A percentile compares a stretch with the other conserved stretches of the same genome.
phyloP scores from a whole-genome alignment of 306 rosid genomes.

The Medicago truncatula region DNA sequence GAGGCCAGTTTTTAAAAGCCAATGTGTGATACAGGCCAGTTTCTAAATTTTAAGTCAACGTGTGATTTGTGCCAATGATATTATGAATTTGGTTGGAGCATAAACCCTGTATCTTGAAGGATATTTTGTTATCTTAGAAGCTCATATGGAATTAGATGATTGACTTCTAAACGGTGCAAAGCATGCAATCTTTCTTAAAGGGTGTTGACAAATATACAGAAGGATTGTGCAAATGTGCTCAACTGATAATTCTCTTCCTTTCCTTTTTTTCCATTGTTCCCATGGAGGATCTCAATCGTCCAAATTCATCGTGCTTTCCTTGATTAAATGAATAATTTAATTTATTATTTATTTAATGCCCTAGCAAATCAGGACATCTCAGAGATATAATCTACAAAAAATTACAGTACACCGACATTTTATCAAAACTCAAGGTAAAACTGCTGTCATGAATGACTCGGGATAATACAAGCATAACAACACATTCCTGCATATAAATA shows the following conservation, averaged over 20 bases:
- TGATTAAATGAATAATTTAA: constrained; percentile 6
- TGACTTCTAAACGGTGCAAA: not conserved
- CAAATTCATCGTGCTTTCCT: constrained; percentile 4
- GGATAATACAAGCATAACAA: constrained; percentile 33
- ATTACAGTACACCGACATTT: constrained; percentile 4
- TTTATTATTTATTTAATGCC: not conserved
- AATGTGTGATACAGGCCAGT: not conserved
- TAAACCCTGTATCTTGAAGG: not conserved
- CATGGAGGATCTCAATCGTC: not conserved
- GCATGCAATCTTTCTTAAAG: not conserved
- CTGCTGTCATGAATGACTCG: not conserved
- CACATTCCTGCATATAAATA: constrained; percentile 26
- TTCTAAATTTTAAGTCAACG: not conserved
- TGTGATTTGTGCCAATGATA: constrained; percentile 7
- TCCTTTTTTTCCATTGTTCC: constrained; percentile 8
- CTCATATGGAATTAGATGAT: not conserved
- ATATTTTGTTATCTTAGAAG: not conserved
- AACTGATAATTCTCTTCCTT: constrained; percentile 4
- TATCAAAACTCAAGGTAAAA: constrained; percentile 30
- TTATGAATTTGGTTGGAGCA: not conserved
- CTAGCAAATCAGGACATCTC: not conserved
- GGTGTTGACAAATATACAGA: not conserved
- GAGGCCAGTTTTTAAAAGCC: not conserved
- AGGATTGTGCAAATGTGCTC: constrained; percentile 14
- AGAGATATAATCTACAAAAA: constrained; percentile 25